Percentiles rank a stretch among this genome's conserved stretches.
These are phyloP conservation scores for Polyplosphaeria fusca DNA, from an alignment of 495 filamentous ascomycete species.

Conservation along the genomic window DNA sequence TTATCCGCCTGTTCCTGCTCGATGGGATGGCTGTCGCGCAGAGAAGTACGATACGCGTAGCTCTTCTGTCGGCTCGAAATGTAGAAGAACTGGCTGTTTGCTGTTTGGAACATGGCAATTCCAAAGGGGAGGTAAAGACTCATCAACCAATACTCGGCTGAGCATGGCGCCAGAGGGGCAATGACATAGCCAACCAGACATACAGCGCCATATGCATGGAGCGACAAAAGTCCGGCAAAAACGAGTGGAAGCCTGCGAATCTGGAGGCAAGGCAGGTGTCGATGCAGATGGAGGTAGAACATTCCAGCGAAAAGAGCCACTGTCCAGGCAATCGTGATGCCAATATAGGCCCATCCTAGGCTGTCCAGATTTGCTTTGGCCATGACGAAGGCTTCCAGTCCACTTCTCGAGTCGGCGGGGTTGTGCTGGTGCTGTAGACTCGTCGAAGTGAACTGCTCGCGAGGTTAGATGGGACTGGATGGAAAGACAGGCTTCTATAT, in stretches of 20 bases:
- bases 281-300: slow-evolving; percentile 5
- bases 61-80: slow-evolving; percentile 52
- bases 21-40: no score
- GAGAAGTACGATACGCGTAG: no score
- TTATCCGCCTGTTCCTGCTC: slow-evolving; percentile 19
- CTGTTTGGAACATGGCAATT: slow-evolving; percentile 36
- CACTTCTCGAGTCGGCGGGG: no score
- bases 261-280: slow-evolving; percentile 5
- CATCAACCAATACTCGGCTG: slow-evolving; percentile 19
- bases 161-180: neutral
- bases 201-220: slow-evolving; percentile 6
- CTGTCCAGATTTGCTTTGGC: neutral
- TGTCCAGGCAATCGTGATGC: slow-evolving; percentile 8
- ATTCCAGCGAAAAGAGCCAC: neutral
- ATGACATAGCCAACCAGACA: neutral
- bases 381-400: no score
- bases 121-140: slow-evolving; percentile 22
- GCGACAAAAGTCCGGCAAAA: neutral
- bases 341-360: slow-evolving; percentile 7
- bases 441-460: no score
- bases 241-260: slow-evolving; percentile 11
- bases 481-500: no score
- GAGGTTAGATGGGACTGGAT: no score
- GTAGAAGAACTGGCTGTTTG: slow-evolving; percentile 63
- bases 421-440: no score